Evolutionary conservation across 495 filamentous ascomycete species (phyloP).

Genomic region (Physcia stellaris): DNA sequence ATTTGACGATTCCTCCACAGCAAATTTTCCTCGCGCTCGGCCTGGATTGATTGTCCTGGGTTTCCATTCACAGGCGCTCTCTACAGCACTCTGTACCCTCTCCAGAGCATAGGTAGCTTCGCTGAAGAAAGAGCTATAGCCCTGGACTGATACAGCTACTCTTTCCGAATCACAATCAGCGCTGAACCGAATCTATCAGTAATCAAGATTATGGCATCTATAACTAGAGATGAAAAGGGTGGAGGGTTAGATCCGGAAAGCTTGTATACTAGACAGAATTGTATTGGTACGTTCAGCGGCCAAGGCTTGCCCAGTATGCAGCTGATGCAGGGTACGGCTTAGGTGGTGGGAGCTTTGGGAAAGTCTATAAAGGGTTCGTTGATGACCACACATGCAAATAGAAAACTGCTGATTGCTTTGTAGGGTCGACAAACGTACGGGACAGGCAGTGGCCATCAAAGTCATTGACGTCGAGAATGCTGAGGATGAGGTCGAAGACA

Average conservation of each 20-base stretch:
- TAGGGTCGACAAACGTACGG: conserved; percentile 73
- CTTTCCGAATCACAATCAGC: not conserved
- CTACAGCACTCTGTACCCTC: no score
- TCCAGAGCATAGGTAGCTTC: no score
- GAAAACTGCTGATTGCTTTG: conserved; percentile 20
- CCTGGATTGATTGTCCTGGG: no score
- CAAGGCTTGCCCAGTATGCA: conserved; percentile 1
- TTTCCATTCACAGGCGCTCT: no score
- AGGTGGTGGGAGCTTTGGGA: conserved; percentile 87
- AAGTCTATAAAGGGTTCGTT: conserved; percentile 83
- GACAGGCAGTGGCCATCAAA: conserved; percentile 84
- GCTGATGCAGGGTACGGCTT: no score
- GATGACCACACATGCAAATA: not conserved
- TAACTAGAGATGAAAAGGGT: conserved; percentile 5
- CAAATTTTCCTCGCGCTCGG: no score
- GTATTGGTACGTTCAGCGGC: conserved; percentile 55
- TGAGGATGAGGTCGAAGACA: conserved; percentile 97
- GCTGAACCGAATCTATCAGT: no score
- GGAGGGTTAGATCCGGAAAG: conserved; percentile 54
- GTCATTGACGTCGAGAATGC: conserved; percentile 96
- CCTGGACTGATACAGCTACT: no score
- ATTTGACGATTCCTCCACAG: no score
- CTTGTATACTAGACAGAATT: conserved; percentile 85
- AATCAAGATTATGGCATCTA: conserved; percentile 6
- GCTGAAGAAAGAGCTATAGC: no score